Base-by-base conservation (phyloP, 441 rosid genomes). In the Cnidoscolus chayamansa region DNA sequence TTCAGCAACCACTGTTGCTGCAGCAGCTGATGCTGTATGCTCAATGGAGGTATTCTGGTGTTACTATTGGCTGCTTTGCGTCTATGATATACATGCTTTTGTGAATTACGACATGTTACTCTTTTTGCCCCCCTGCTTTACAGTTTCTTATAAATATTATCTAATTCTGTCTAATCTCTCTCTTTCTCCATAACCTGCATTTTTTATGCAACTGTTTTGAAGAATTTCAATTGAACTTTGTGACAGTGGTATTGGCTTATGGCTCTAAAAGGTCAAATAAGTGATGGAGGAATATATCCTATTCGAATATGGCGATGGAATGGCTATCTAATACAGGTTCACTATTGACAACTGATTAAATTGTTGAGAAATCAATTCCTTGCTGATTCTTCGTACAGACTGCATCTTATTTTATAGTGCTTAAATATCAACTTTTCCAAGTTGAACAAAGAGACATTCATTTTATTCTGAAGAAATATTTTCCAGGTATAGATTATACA, bases 231-330 rank as follows among this genome's bases (percentile, higher is more conserved):
- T 56, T 76, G 75, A 66, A 73, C 72, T 82, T 58, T 75, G 32
- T 66, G 76, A 77, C 89, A 91, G 98, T 94, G 97, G 97, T 90
- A 90, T 83, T 88, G 87, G 83, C 88, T 89, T 37, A 20, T 89
- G 87, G 88, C 92, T 77, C 78, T 81, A 72, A 86, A 74, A 81
- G 77, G 84, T 83, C 87, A 80, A 79, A 55, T 43, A 74, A 69
- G 48, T 71, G 78, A 70, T 50, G 75, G 20, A 60, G 84, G 82
- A 76, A 59, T 30, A 43, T 76, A 47, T 63, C 66, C 86, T 63
- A 68, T 75, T 62, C 82, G 88, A 68, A 88, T 85, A 74, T 94
- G 97, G 97, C 86, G 94, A 81, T 92, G 97, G 97, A 89, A 80
- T n/a, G 95, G 94, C 62, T 81, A 84, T 80, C 83, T 88, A 68